Evolutionary conservation across 352 stramenopile genomes (phyloP).

Genomic region (Pythium oligandrum): DNA sequence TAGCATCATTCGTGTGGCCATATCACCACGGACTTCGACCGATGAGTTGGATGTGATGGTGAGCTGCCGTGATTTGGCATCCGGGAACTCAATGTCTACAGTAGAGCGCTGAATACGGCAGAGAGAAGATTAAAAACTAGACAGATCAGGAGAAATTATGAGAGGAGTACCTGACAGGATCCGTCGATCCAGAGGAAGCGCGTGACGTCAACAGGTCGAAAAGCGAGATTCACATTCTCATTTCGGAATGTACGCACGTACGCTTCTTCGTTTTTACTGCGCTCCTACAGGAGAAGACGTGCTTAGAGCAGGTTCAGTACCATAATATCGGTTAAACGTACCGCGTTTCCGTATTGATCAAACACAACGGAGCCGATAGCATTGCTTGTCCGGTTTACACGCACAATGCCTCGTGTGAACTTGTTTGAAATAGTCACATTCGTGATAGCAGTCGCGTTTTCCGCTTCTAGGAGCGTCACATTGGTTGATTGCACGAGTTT

Average conservation of each 20-base stretch:
- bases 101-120: slow-evolving; percentile 26
- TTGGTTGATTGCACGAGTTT: slow-evolving; percentile 36
- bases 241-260: slow-evolving; percentile 26
- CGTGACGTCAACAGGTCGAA: slow-evolving; percentile 28
- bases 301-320: no score
- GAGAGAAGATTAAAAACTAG: not conserved
- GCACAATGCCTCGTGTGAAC: slow-evolving; percentile 39
- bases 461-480: slow-evolving; percentile 32
- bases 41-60: slow-evolving; percentile 44
- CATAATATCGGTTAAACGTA: slow-evolving; percentile 9
- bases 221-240: slow-evolving; percentile 19
- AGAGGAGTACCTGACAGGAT: slow-evolving; percentile 48
- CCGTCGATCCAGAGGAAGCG: slow-evolving; percentile 64
- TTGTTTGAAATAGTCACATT: slow-evolving; percentile 29
- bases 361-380: slow-evolving; percentile 27
- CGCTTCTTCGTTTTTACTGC: slow-evolving; percentile 20
- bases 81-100: slow-evolving; percentile 34
- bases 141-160: no score
- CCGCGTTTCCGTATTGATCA: slow-evolving; percentile 40
- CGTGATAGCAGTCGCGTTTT: slow-evolving; percentile 4
- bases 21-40: slow-evolving; percentile 29
- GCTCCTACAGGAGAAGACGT: slow-evolving; percentile 10
- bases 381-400: slow-evolving; percentile 17
- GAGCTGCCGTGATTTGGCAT: slow-evolving; percentile 19
- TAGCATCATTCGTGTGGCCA: slow-evolving; percentile 24